Evolutionary conservation across 2,329 filamentous ascomycete species (phyloP), one percentile per base, ranked within the genome.

Genomic region (Phoma sp.): DNA sequence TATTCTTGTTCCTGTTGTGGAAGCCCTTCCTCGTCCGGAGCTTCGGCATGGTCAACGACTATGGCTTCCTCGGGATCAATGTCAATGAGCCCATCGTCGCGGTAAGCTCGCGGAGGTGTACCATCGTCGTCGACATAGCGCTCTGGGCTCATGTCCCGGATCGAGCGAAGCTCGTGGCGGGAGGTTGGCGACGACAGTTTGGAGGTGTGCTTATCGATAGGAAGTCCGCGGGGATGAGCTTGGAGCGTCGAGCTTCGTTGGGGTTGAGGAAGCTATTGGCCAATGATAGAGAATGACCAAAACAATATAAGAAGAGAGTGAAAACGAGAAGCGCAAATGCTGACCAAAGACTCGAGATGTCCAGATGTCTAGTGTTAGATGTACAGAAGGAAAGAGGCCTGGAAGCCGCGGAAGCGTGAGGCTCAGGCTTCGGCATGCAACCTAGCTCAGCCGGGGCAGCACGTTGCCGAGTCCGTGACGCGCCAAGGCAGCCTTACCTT

Each of bases 111-210:
- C 3, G 67, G 69, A 46, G 70, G 70, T 13, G 65, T 65, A 31
- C 52, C 63, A 46, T 70, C 65, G 25, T 71, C 64, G 48, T 69
- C 64, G 10, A 58, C 29, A 29, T 55, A 57, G 22, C 62, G 62
- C 17, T 56, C 57, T 5, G 62, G 61, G 27, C 57, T 62, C 69
- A 71, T 71, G 49, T 63, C 65, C 31, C 39, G 39, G 49, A 72
- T 56, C 36, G 66, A 63, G 40, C 60, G 58, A 53, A 74, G 62
- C 62, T 73, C 69, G 70, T 72, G 68, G 64, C 64, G 72, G 27
- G 70, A 72, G 55, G 60, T 60, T 53, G 66, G 63, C 19, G 64
- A 68, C 56, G 69, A 51, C 53, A 49, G 36, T 39, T 55, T 48
- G 68, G 63, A 69, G 60, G 47, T 47, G 53, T 35, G 48, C 50